Evolutionary conservation across 1,284 basidiomycete species (phyloP).

Genomic region (Sanguinoderma infundibulare): DNA sequence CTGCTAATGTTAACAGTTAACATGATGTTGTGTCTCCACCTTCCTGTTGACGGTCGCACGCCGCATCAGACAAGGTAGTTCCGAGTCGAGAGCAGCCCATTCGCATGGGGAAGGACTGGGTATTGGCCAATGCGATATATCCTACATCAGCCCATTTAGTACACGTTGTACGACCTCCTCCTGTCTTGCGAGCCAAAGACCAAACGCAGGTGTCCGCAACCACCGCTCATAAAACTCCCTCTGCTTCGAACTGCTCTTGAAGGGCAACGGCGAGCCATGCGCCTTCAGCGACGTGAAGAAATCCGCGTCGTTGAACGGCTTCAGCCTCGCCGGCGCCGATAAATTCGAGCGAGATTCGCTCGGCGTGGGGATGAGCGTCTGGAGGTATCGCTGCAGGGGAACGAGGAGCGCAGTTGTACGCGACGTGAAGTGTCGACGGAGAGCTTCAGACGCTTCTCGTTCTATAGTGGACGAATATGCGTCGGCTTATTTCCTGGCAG

Average conservation of each 20-base stretch:
- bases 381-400: slow-evolving; percentile 92
- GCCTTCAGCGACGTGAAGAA: slow-evolving; percentile 86
- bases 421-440: slow-evolving; percentile 87
- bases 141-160: slow-evolving; percentile 34
- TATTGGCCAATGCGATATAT: neutral
- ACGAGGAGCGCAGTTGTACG: slow-evolving; percentile 90
- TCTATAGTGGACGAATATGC: slow-evolving; percentile 41
- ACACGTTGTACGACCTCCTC: slow-evolving; percentile 68
- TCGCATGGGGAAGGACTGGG: neutral
- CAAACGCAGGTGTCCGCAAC: slow-evolving; percentile 75
- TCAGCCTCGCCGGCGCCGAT: slow-evolving; percentile 47
- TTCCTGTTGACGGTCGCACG: neutral
- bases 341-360: slow-evolving; percentile 31
- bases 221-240: slow-evolving; percentile 77
- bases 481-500: neutral
- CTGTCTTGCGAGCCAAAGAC: slow-evolving; percentile 75
- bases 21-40: slow-evolving; percentile 1
- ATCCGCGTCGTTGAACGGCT: slow-evolving; percentile 78
- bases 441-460: slow-evolving; percentile 64
- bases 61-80: neutral
- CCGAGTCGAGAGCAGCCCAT: neutral
- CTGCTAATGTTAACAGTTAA: slow-evolving; percentile 9
- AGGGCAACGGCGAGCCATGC: slow-evolving; percentile 79
- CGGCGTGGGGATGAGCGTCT: slow-evolving; percentile 82
- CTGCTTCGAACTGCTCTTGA: slow-evolving; percentile 66